phyloP scores from a whole-genome alignment of 2,329 filamentous ascomycete genomes.

The Fusarium avenaceum region DNA sequence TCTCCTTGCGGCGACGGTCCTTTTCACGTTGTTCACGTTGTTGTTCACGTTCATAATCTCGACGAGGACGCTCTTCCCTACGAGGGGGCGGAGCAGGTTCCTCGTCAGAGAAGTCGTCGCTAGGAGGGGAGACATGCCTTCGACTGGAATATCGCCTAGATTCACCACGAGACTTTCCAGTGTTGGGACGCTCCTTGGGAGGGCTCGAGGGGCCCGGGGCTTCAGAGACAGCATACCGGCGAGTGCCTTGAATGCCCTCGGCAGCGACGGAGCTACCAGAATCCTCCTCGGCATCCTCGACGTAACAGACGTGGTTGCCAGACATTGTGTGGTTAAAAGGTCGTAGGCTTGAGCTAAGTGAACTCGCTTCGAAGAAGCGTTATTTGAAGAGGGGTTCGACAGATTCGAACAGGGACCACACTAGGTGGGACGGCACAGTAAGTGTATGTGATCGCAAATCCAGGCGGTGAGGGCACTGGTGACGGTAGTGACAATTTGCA shows the following conservation, averaged over 20 bases:
- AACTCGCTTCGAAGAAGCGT: slow-evolving; percentile 42
- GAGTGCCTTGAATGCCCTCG: slow-evolving; percentile 56
- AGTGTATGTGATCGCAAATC: slow-evolving; percentile 42
- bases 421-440: slow-evolving; percentile 48
- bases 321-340: slow-evolving; percentile 58
- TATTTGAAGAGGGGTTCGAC: slow-evolving; percentile 43
- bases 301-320: slow-evolving; percentile 57
- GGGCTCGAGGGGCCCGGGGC: slow-evolving; percentile 59
- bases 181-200: slow-evolving; percentile 66
- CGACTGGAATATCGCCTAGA: slow-evolving; percentile 49
- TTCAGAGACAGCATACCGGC: slow-evolving; percentile 63
- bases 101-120: slow-evolving; percentile 57
- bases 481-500: slow-evolving; percentile 30
- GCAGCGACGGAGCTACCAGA: slow-evolving; percentile 57
- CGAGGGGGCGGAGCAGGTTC: slow-evolving; percentile 55
- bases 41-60: slow-evolving; percentile 49
- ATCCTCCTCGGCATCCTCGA: slow-evolving; percentile 68
- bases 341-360: slow-evolving; percentile 39
- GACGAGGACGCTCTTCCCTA: slow-evolving; percentile 47
- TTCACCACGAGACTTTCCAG: slow-evolving; percentile 63
- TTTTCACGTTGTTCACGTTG: slow-evolving; percentile 44
- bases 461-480: slow-evolving; percentile 40
- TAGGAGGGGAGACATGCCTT: slow-evolving; percentile 55
- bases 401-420: slow-evolving; percentile 48
- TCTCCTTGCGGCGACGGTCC: slow-evolving; percentile 50